Conservation (phyloP, 2,329 filamentous ascomycete genomes). For the Apiospora pterosperma region DNA sequence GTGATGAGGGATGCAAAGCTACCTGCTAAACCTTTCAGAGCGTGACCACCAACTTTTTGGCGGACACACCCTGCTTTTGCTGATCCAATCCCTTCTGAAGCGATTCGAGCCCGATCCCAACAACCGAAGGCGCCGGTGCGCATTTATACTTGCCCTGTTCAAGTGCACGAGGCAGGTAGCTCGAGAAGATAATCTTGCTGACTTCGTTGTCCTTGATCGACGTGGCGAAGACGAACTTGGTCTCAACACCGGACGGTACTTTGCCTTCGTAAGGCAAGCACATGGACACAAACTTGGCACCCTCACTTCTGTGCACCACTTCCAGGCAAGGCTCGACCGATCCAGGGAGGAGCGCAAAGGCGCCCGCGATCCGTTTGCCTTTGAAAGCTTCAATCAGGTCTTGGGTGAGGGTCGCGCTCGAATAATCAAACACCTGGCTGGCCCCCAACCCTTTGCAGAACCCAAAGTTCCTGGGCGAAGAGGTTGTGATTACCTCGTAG, state of each 20-base stretch:
- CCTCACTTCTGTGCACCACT: slow-evolving; percentile 12
- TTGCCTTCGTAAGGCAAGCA: slow-evolving; percentile 7
- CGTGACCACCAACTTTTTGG: slow-evolving; percentile 11
- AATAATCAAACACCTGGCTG: slow-evolving; percentile 39
- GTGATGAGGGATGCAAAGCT: too few relatives aligned
- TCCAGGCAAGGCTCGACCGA: slow-evolving; percentile 16
- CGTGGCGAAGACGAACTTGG: slow-evolving; percentile 19
- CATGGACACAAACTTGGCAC: slow-evolving; percentile 18
- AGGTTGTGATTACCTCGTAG: slow-evolving; percentile 39
- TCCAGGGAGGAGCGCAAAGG: slow-evolving; percentile 12
- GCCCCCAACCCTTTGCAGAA: slow-evolving; percentile 38
- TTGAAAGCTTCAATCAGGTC: slow-evolving; percentile 24
- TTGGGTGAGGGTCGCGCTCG: slow-evolving; percentile 18
- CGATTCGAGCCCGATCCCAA: slow-evolving; percentile 11
- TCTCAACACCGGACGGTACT: slow-evolving; percentile 8
- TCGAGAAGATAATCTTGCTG: slow-evolving; percentile 16
- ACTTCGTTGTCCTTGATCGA: slow-evolving; percentile 20
- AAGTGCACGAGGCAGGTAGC: slow-evolving; percentile 24
- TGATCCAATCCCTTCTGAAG: slow-evolving; percentile 11
- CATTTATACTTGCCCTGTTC: slow-evolving; percentile 18
- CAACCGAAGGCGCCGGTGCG: slow-evolving; percentile 23
- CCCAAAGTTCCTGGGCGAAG: slow-evolving; percentile 36
- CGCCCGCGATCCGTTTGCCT: slow-evolving; percentile 17
- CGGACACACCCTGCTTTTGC: slow-evolving; percentile 8
- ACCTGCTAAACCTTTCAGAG: too few relatives aligned